Conservation (phyloP, 2,329 filamentous ascomycete species). For the Fusarium zealandicum region DNA sequence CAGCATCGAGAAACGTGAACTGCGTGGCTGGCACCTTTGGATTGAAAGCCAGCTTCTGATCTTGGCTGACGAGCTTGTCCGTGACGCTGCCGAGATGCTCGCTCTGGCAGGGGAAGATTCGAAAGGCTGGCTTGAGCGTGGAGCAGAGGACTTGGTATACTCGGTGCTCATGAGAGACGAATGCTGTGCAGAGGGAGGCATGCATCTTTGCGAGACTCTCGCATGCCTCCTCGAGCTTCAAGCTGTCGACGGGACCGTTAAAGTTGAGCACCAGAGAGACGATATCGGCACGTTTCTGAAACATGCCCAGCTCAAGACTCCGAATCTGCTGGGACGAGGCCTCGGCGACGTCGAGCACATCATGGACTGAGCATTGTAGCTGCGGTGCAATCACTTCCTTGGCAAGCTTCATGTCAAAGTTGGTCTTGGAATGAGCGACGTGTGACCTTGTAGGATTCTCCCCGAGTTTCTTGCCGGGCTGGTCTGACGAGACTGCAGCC, state of each 20-base stretch:
- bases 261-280: slow-evolving; percentile 58
- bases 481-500: slow-evolving; percentile 34
- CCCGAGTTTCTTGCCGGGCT: slow-evolving; percentile 12
- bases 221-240: slow-evolving; percentile 57
- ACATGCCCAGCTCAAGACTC: slow-evolving; percentile 57
- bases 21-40: slow-evolving; percentile 56
- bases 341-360: slow-evolving; percentile 57
- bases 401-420: slow-evolving; percentile 48
- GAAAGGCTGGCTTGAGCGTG: slow-evolving; percentile 53
- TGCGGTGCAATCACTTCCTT: slow-evolving; percentile 52
- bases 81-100: slow-evolving; percentile 50
- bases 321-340: slow-evolving; percentile 57
- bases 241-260: slow-evolving; percentile 51
- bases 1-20: slow-evolving; percentile 59
- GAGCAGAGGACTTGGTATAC: slow-evolving; percentile 59
- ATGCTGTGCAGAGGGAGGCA: slow-evolving; percentile 62
- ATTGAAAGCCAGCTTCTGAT: slow-evolving; percentile 50
- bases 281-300: slow-evolving; percentile 53
- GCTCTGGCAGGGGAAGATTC: slow-evolving; percentile 50
- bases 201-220: slow-evolving; percentile 54
- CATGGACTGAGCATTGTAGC: slow-evolving; percentile 50
- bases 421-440: neutral
- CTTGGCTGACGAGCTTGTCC: slow-evolving; percentile 53
- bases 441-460: slow-evolving; percentile 1
- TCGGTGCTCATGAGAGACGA: slow-evolving; percentile 55